Evolutionary conservation across 306 rosid genomes (phyloP).

Genomic region (Chamaecrista fasciculata): DNA sequence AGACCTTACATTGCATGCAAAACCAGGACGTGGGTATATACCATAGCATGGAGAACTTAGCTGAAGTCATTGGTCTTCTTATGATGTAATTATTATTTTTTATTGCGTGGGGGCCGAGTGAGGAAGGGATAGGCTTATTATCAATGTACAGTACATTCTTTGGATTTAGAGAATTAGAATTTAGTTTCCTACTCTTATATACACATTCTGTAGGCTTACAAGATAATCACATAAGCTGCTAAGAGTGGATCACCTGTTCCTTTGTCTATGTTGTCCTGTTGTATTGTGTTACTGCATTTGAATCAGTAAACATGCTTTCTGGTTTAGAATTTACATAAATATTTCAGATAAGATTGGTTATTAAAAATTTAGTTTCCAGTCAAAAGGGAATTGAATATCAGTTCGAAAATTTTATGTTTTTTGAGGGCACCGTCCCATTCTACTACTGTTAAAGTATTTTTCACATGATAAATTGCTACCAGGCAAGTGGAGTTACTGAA

Average conservation of each 20-base stretch:
- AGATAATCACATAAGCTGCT: conserved; percentile 2
- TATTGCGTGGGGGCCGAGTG: not conserved
- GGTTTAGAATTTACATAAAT: not conserved
- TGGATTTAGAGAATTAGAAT: not conserved
- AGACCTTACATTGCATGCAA: not conserved
- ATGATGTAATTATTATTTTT: not conserved
- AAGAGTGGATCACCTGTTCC: conserved; percentile 1
- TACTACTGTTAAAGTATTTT: not conserved
- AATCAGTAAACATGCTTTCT: not conserved
- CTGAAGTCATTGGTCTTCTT: not conserved
- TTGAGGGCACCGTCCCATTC: not conserved
- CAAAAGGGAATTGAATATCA: not conserved
- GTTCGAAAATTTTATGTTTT: not conserved
- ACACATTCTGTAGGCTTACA: not conserved
- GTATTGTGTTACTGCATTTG: not conserved
- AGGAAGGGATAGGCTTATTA: not conserved
- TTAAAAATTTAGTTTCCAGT: not conserved
- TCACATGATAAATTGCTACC: not conserved
- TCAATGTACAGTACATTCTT: not conserved
- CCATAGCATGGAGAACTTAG: not conserved
- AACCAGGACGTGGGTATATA: conserved; percentile 8
- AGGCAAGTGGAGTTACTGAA: not conserved
- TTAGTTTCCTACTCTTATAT: not conserved
- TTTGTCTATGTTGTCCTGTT: conserved; percentile 10
- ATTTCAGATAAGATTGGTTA: not conserved